Evolutionary conservation across 2,329 filamentous ascomycete species (phyloP).

Genomic region (Fusarium vanettenii): DNA sequence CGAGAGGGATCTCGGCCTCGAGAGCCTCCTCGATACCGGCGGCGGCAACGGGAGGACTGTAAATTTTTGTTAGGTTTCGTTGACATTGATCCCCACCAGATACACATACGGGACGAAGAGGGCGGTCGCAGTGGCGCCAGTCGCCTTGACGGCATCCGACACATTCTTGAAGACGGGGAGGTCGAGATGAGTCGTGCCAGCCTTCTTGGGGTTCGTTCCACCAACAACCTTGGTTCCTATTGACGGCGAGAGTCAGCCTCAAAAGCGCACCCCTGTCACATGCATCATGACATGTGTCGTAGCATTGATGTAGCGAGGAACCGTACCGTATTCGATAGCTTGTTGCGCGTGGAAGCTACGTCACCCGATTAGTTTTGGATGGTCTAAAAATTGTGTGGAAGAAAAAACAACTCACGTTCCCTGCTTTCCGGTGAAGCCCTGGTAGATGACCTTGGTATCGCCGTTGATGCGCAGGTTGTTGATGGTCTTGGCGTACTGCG

Average conservation of each 20-base stretch:
- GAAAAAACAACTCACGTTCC: slow-evolving; percentile 76
- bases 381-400: neutral
- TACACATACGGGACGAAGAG: slow-evolving; percentile 92
- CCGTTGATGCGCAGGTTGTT: slow-evolving; percentile 92
- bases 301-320: slow-evolving; percentile 30
- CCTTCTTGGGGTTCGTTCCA: slow-evolving; percentile 99
- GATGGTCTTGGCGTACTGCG: slow-evolving; percentile 78
- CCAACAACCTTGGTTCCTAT: slow-evolving; percentile 96
- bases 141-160: slow-evolving; percentile 87
- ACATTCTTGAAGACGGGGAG: slow-evolving; percentile 95
- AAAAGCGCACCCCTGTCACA: slow-evolving; percentile 35
- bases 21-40: slow-evolving; percentile 97
- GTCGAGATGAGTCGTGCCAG: slow-evolving; percentile 87
- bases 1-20: slow-evolving; percentile 89
- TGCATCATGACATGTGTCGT: slow-evolving; percentile 42
- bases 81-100: neutral
- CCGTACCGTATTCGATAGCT: slow-evolving; percentile 96
- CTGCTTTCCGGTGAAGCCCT: slow-evolving; percentile 98
- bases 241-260: slow-evolving; percentile 40
- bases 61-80: slow-evolving; percentile 17
- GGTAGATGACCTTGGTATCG: slow-evolving; percentile 95
- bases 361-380: slow-evolving; percentile 25
- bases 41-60: slow-evolving; percentile 89
- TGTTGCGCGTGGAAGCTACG: slow-evolving; percentile 94
- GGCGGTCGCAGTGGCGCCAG: slow-evolving; percentile 89